phyloP scores from a whole-genome alignment of 768 basidiomycete species.

The Lactarius hatsudake region DNA sequence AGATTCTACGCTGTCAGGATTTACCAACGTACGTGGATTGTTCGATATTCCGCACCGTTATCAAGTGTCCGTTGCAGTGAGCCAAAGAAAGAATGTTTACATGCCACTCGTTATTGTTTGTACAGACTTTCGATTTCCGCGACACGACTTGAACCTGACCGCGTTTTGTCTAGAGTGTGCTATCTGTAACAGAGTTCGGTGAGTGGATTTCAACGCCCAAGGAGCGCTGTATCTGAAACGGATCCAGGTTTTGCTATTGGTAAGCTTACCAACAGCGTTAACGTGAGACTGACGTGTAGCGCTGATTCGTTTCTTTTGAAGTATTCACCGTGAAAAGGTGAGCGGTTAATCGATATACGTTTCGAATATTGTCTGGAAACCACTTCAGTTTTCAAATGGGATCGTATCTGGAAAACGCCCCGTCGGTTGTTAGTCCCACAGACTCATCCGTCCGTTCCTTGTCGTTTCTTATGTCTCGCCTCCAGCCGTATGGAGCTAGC shows the following conservation, averaged over 20 bases:
- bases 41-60: background rate
- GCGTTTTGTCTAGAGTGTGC: background rate
- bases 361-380: background rate
- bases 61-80: conserved; percentile 1
- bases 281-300: background rate
- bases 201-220: background rate
- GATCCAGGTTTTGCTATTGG: conserved; percentile 1
- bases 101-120: conserved; percentile 12
- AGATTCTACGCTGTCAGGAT: conserved; percentile 14
- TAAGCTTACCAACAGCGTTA: background rate
- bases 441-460: background rate
- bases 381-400: background rate
- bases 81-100: conserved; percentile 11
- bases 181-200: conserved; percentile 16
- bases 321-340: conserved; percentile 9
- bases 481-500: conserved; percentile 14
- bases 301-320: background rate
- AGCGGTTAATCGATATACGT: too few relatives aligned
- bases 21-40: conserved; percentile 12
- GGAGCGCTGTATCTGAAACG: background rate
- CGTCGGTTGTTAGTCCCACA: conserved; percentile 6
- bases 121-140: background rate
- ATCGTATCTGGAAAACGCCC: background rate
- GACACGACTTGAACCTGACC: background rate
- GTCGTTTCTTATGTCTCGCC: background rate